A percentile compares a stretch with the other conserved stretches of the same genome.
These are phyloP conservation scores for Mycosphaerelloides madeirae DNA, from an alignment of 2,329 filamentous ascomycete species.

Conservation along the genomic window DNA sequence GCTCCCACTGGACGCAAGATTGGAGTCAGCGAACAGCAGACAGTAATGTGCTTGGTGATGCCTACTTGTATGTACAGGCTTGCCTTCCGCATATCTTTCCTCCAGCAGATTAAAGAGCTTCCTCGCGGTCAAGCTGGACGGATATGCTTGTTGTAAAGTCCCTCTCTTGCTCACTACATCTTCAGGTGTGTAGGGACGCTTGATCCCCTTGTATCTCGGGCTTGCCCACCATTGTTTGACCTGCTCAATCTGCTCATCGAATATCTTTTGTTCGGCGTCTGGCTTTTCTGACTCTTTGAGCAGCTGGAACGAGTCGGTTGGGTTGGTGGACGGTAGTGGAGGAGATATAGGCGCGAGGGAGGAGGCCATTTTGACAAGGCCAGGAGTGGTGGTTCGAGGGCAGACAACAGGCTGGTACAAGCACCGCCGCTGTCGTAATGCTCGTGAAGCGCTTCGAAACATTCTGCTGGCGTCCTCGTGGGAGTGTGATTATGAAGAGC, in stretches of 20 bases:
- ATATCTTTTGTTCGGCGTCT: constrained; percentile 75
- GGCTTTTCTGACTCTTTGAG: constrained; percentile 72
- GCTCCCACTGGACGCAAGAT: constrained; percentile 66
- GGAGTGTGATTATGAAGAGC: too few species aligned
- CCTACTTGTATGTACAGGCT: constrained; percentile 90
- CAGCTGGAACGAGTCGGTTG: constrained; percentile 80
- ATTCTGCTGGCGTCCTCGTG: constrained; percentile 13
- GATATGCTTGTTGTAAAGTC: constrained; percentile 78
- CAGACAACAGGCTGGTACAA: constrained; percentile 16
- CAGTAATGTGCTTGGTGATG: constrained; percentile 1
- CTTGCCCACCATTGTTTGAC: constrained; percentile 89
- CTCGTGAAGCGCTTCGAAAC: constrained; percentile 27
- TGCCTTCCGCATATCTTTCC: constrained; percentile 68
- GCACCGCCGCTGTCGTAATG: constrained; percentile 27
- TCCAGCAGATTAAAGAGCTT: constrained; percentile 89
- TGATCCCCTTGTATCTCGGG: constrained; percentile 81
- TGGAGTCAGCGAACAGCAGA: constrained; percentile 29
- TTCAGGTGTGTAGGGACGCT: constrained; percentile 80
- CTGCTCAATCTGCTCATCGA: constrained; percentile 75
- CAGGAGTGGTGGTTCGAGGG: constrained; percentile 22
- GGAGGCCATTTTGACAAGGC: constrained; percentile 43
- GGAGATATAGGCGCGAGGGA: constrained; percentile 52
- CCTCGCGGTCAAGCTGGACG: constrained; percentile 88
- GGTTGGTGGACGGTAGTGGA: constrained; percentile 56
- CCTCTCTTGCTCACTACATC: constrained; percentile 93